Percentiles rank a stretch among this genome's conserved stretches.
phyloP scores from a whole-genome alignment of 176 grass and related monocot genomes.

The Rhynchospora breviuscula region DNA sequence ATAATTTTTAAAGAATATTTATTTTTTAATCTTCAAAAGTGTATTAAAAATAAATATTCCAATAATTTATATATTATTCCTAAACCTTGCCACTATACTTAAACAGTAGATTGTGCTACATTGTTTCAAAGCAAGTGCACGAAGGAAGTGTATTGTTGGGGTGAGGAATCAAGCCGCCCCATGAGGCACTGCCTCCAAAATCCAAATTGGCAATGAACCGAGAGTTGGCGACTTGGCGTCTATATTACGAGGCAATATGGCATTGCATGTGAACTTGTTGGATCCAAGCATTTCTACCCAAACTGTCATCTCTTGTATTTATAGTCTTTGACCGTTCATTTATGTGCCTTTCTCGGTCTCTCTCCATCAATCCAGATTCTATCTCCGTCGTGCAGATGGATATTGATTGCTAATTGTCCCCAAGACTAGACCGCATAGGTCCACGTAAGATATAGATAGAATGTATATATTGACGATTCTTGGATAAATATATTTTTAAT shows the following conservation, averaged over 20 bases:
- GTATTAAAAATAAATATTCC: background rate
- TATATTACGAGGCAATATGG: background rate
- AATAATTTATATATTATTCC: background rate
- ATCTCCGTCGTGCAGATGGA: background rate
- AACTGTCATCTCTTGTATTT: background rate
- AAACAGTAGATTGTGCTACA: background rate
- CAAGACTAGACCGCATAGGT: background rate
- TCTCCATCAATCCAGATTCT: background rate
- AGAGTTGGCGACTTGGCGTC: background rate
- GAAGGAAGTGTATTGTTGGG: background rate
- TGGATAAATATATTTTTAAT: too few species aligned
- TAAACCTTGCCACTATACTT: background rate
- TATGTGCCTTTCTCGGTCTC: background rate
- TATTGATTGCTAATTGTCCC: background rate
- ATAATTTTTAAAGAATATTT: too few species aligned
- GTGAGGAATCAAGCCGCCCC: background rate
- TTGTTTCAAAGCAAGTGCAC: background rate
- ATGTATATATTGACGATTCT: too few species aligned
- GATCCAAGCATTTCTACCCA: background rate
- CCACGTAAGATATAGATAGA: background rate
- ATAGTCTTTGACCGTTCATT: conserved; percentile 1
- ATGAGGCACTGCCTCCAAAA: background rate
- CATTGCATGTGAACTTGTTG: background rate
- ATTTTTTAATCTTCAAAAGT: background rate
- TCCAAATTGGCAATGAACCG: background rate